A percentile compares a stretch with the other conserved stretches of the same genome.
Evolutionary conservation across 1,284 basidiomycete species (phyloP).

Genomic region (Ganoderma resinaceum): DNA sequence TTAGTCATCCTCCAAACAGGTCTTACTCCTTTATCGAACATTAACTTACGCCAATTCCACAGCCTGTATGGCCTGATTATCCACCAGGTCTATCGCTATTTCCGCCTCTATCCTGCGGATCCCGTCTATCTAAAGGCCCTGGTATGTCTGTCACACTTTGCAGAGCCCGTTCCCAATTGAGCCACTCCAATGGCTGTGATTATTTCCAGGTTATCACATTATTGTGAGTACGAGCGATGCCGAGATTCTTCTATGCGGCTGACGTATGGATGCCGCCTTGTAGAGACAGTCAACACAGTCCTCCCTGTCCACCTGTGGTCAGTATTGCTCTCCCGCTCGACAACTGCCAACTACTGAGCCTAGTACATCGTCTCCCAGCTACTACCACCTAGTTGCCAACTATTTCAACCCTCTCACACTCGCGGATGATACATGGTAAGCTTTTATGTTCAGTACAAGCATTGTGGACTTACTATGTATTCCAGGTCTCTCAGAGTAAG

Average conservation of each 20-base stretch:
- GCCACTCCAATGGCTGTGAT: not conserved
- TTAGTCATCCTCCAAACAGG: not conserved
- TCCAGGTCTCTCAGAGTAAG: not conserved
- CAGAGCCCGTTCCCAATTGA: not conserved
- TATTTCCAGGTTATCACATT: not conserved
- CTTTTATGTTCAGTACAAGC: not conserved
- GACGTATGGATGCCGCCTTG: not conserved
- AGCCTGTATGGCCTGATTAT: slow-evolving; percentile 19
- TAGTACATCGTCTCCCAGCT: not conserved
- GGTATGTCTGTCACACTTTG: not conserved
- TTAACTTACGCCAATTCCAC: not conserved
- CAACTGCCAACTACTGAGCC: not conserved
- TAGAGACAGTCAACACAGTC: not conserved
- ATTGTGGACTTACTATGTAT: not conserved
- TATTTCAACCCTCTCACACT: not conserved
- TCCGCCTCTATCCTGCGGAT: slow-evolving; percentile 17
- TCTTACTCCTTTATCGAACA: not conserved
- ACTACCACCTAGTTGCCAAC: not conserved
- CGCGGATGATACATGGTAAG: not conserved
- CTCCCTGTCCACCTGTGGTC: not conserved
- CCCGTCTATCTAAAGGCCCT: not conserved
- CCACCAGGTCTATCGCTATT: slow-evolving; percentile 18
- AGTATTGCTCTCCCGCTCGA: not conserved
- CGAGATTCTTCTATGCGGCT: not conserved
- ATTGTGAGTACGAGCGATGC: not conserved